phyloP scores from a whole-genome alignment of 202 grass and related monocot genomes.

The Saccharum hybrid region DNA sequence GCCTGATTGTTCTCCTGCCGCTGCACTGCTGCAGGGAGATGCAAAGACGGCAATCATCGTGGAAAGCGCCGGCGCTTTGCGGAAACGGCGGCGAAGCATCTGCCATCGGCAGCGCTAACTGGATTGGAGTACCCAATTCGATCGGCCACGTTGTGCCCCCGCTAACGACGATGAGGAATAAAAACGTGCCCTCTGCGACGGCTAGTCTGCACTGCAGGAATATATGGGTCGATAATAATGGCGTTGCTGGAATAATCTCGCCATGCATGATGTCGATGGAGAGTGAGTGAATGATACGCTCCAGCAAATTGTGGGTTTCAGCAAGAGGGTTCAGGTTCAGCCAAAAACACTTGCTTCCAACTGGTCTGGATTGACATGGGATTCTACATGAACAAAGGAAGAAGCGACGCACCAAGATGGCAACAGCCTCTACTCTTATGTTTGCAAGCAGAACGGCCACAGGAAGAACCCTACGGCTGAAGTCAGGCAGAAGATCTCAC shows the following conservation, averaged over 20 bases:
- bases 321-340: neutral
- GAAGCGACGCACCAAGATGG: too few relatives aligned
- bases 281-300: neutral
- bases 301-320: neutral
- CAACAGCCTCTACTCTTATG: neutral
- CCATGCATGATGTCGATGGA: neutral
- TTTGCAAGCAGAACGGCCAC: neutral
- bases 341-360: neutral
- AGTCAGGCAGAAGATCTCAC: neutral
- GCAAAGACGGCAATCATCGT: conserved; percentile 57
- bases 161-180: neutral
- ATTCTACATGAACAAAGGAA: conserved; percentile 12
- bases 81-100: conserved; percentile 53
- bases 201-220: neutral
- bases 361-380: neutral
- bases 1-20: conserved; percentile 11
- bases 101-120: neutral
- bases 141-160: conserved; percentile 33
- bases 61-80: conserved; percentile 58
- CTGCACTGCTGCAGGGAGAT: conserved; percentile 21
- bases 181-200: neutral
- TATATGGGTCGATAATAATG: neutral
- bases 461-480: neutral
- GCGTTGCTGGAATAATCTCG: neutral
- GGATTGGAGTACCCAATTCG: conserved; percentile 37